These are phyloP conservation scores for Euphorbia lathyris DNA, from an alignment of 345 rosid genomes.

Conservation along the genomic window DNA sequence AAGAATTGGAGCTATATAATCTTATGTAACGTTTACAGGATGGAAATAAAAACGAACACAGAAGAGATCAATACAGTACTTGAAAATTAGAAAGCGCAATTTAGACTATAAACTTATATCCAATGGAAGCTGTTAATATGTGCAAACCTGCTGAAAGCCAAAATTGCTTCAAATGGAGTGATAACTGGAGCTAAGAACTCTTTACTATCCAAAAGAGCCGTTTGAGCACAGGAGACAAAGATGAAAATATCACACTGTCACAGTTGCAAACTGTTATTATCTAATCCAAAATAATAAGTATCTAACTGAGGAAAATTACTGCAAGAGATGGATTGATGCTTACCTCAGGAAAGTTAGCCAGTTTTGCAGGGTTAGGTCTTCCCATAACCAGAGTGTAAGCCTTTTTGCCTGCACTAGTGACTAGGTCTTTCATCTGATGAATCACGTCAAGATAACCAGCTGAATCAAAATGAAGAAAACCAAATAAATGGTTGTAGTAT, in stretches of 20 bases:
- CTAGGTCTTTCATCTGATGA: slow-evolving; percentile 76
- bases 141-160: slow-evolving; percentile 78
- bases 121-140: background rate
- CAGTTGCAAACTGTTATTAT: slow-evolving; percentile 13
- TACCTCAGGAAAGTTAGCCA: slow-evolving; percentile 95
- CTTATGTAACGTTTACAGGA: background rate
- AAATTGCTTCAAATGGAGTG: slow-evolving; percentile 85
- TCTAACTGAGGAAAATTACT: background rate
- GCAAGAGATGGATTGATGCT: slow-evolving; percentile 2
- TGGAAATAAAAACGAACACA: background rate
- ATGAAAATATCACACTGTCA: slow-evolving; percentile 82
- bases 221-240: slow-evolving; percentile 84
- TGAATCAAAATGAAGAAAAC: slow-evolving; percentile 32
- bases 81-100: background rate
- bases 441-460: slow-evolving; percentile 95
- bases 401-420: slow-evolving; percentile 70
- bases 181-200: slow-evolving; percentile 89
- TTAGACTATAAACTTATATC: background rate
- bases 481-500: slow-evolving; percentile 7
- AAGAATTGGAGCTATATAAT: background rate
- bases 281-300: slow-evolving; percentile 6
- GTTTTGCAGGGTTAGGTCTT: slow-evolving; percentile 90
- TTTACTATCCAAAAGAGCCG: slow-evolving; percentile 89
- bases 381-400: slow-evolving; percentile 90
- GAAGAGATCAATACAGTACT: background rate